A percentile compares a stretch with the other conserved stretches of the same genome.
phyloP scores from a whole-genome alignment of 169 alveolate genomes.

The Cryptosporidium ryanae region DNA sequence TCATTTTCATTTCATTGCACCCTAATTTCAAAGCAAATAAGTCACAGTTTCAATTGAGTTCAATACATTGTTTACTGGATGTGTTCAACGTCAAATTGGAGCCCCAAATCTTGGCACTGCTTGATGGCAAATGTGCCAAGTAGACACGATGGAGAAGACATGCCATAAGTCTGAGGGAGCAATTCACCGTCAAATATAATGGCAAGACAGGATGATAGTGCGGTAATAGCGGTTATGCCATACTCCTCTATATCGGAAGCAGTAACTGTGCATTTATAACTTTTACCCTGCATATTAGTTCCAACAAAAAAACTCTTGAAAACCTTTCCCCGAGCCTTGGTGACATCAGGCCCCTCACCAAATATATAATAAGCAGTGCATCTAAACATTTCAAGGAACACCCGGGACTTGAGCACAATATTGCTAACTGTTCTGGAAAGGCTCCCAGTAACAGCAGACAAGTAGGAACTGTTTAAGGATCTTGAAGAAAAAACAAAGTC shows the following conservation, averaged over 20 bases:
- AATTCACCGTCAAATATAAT: conserved; percentile 22
- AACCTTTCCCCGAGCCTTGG: conserved; percentile 40
- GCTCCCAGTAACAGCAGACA: conserved; percentile 20
- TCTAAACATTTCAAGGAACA: background rate
- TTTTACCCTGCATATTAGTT: conserved; percentile 63
- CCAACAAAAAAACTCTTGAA: conserved; percentile 27
- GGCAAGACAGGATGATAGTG: conserved; percentile 30
- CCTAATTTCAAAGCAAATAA: background rate
- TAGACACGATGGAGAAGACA: conserved; percentile 43
- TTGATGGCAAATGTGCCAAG: conserved; percentile 44
- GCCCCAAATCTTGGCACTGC: conserved; percentile 57
- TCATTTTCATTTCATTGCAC: too few relatives aligned
- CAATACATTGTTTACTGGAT: background rate
- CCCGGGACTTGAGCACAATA: background rate
- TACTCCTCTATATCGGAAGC: conserved; percentile 40
- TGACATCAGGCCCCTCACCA: conserved; percentile 47
- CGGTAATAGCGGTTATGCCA: conserved; percentile 13
- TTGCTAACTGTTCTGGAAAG: conserved; percentile 2
- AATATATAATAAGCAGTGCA: conserved; percentile 34
- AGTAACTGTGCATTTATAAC: conserved; percentile 36
- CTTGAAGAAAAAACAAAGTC: conserved; percentile 54
- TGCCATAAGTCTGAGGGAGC: conserved; percentile 63
- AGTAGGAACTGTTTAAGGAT: conserved; percentile 7
- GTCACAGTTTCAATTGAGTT: background rate
- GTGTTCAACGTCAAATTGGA: conserved; percentile 57